Evolutionary conservation across 805 yeast species (phyloP), one percentile per base, ranked within the genome.

Genomic region (Groenewaldozyma salmanticensis): DNA sequence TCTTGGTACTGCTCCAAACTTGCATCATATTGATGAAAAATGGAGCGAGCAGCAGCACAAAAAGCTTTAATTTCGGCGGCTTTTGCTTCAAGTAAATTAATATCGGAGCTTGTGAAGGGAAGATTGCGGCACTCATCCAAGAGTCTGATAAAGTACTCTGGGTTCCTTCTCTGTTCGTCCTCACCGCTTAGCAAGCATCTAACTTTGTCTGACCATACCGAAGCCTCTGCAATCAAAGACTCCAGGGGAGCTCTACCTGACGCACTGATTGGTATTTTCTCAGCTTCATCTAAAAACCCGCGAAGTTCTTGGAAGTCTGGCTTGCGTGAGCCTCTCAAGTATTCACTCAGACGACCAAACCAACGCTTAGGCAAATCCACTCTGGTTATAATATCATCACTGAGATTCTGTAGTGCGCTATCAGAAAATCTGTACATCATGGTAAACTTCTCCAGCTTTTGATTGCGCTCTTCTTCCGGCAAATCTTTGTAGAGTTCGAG

Each of bases 31-130:
- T n/a, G n/a, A n/a, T n/a, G n/a, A n/a, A n/a, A n/a, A 9, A 9
- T 7, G 29, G 11, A 50, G 18, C 54, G 57, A 4, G 53, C 56
- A 2, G 74, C 51, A 15, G 73, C 58, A 43, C 72, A 76, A 54
- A 70, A 81, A 37, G 66, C 65, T 37, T 64, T 65, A 33, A 81
- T 67, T 47, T 75, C 81, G 22, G 52, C 58, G 3, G 71, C 67
- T 35, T 77, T 67, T 45, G 74, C 80, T 3, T 68, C 44, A 9
- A 82, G 57, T 50, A 74, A 80, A 16, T 72, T 79, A 49, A 77
- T 65, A 52, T 82, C 92, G 0, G 75, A 70, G 15, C 75, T 62
- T 2, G 67, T 56, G 41, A 81, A 72, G 17, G 72, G 69, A 43
- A 79, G 51, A 0, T 54, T 51, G 2, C 79, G 74, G 3, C 79